Conservation (phyloP, 164 flowering plant genomes). For the Magnolia changhungtana region DNA sequence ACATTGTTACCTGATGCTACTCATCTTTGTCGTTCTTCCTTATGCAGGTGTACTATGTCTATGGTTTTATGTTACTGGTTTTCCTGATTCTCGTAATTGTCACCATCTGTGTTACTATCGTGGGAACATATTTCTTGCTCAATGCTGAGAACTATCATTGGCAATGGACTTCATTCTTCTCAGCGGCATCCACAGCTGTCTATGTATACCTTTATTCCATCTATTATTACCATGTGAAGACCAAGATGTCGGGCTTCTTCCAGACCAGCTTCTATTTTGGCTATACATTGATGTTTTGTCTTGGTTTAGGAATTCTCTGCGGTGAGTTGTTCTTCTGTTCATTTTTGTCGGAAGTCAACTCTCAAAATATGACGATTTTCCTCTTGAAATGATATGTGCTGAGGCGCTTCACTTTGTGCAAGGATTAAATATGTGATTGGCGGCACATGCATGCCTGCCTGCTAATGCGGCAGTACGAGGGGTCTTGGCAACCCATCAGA, state of each 20-base stretch:
- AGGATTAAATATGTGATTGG: not conserved
- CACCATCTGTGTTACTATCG: conserved; percentile 96
- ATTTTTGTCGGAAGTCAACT: not conserved
- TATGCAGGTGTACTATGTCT: conserved; percentile 91
- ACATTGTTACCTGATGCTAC: not conserved
- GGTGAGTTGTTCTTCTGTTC: conserved; percentile 47
- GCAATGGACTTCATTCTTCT: conserved; percentile 99
- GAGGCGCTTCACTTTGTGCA: not conserved
- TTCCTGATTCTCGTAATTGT: conserved; percentile 89
- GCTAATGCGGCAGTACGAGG: not conserved
- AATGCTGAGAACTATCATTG: conserved; percentile 99
- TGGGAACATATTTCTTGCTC: conserved; percentile 89
- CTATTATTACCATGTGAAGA: conserved; percentile 88
- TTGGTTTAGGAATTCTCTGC: conserved; percentile 93
- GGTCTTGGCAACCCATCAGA: too few relatives aligned
- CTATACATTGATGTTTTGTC: conserved; percentile 93
- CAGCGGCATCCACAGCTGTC: conserved; percentile 96
- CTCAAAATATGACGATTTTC: not conserved
- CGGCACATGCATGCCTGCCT: not conserved
- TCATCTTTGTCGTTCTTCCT: not conserved
- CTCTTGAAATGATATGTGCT: not conserved
- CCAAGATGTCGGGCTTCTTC: conserved; percentile 98
- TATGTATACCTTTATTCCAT: conserved; percentile 89
- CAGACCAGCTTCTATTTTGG: conserved; percentile 99
- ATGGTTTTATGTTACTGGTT: conserved; percentile 95